A percentile compares a stretch with the other conserved stretches of the same genome.
phyloP scores from a whole-genome alignment of 371 early-diverging fungal genomes.

The Saksenaea oblongispora region DNA sequence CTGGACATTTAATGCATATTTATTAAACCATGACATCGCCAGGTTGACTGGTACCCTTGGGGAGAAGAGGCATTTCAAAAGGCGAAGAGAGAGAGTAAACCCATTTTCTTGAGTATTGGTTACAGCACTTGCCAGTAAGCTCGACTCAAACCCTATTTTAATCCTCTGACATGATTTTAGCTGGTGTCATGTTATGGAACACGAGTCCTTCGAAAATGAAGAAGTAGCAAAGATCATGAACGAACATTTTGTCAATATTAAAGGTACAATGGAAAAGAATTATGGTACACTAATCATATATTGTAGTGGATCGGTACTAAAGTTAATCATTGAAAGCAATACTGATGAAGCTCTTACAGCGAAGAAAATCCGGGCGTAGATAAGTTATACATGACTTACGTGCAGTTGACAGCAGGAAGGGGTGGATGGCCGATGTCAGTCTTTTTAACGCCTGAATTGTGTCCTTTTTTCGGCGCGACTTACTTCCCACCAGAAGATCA shows the following conservation, averaged over 20 bases:
- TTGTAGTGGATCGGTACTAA: constrained; percentile 28
- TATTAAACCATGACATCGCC: constrained; percentile 10
- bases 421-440: constrained; percentile 71
- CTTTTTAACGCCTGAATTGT: constrained; percentile 63
- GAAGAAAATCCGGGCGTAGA: constrained; percentile 72
- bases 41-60: constrained; percentile 78
- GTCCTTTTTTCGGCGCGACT: constrained; percentile 70
- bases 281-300: not conserved
- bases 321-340: not conserved
- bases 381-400: constrained; percentile 63
- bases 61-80: constrained; percentile 64
- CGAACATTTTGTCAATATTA: constrained; percentile 59
- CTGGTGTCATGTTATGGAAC: constrained; percentile 76
- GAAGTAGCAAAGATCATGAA: constrained; percentile 61
- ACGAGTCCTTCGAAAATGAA: constrained; percentile 65
- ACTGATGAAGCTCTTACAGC: constrained; percentile 14
- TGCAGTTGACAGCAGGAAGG: constrained; percentile 50
- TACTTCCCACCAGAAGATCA: constrained; percentile 65
- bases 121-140: constrained; percentile 70
- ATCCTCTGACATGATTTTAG: constrained; percentile 10
- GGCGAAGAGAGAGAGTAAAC: constrained; percentile 55
- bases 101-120: constrained; percentile 69
- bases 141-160: not conserved
- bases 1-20: not conserved
- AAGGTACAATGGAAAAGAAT: constrained; percentile 30